A percentile compares a stretch with the other conserved stretches of the same genome.
phyloP scores from a whole-genome alignment of 805 yeast species.

The Myxozyma monticola region DNA sequence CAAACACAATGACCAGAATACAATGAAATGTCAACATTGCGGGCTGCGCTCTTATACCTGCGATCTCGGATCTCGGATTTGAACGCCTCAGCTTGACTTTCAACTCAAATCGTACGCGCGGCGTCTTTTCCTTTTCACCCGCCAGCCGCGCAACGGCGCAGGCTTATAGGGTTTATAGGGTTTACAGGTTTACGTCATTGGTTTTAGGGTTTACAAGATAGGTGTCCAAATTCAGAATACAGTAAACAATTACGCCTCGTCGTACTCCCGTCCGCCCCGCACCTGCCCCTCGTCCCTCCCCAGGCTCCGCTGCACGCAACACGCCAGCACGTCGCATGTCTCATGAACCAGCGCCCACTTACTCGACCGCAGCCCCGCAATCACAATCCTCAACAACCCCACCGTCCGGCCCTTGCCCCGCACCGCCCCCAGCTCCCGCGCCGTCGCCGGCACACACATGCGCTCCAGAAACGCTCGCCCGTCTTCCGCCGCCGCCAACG shows the following conservation, averaged over 20 bases:
- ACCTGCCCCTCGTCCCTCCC: slow-evolving; percentile 22
- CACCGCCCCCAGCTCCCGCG: slow-evolving; percentile 36
- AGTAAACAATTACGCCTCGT: slow-evolving; percentile 1
- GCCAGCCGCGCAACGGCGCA: too few relatives aligned
- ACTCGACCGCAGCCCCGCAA: slow-evolving; percentile 31
- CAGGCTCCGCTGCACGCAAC: slow-evolving; percentile 29
- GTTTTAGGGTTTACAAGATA: too few relatives aligned
- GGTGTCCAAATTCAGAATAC: too few relatives aligned
- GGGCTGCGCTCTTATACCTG: too few relatives aligned
- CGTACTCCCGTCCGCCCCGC: slow-evolving; percentile 16
- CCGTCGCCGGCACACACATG: slow-evolving; percentile 44
- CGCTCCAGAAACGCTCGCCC: slow-evolving; percentile 55
- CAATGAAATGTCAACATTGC: too few relatives aligned
- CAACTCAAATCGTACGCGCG: too few relatives aligned
- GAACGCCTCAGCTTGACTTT: too few relatives aligned
- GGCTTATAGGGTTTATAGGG: too few relatives aligned
- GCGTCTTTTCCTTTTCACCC: too few relatives aligned
- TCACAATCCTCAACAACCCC: slow-evolving; percentile 50
- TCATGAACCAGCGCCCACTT: slow-evolving; percentile 37
- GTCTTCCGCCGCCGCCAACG: slow-evolving; percentile 41
- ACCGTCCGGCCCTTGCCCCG: slow-evolving; percentile 51
- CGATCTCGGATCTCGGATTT: too few relatives aligned
- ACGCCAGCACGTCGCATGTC: slow-evolving; percentile 21
- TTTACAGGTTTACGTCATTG: too few relatives aligned
- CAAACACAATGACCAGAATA: too few relatives aligned